Conservation (phyloP, 352 stramenopile genomes). For the Phytophthora pini region DNA sequence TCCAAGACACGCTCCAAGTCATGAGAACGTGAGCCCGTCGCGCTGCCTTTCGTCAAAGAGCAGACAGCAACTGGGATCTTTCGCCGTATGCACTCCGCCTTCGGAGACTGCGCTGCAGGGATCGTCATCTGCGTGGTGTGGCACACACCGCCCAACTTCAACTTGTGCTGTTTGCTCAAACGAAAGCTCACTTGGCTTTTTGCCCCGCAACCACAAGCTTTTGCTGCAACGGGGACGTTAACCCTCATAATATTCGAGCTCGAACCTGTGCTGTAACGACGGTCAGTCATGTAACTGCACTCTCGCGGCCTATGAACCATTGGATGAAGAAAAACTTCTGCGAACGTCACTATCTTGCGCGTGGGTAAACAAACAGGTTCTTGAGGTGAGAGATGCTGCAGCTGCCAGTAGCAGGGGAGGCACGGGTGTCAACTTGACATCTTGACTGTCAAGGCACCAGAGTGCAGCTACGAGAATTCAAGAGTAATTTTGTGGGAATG, state of each 20-base stretch:
- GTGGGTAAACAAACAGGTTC: no score
- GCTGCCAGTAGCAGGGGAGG: not conserved
- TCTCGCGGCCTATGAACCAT: not conserved
- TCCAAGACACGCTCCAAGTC: constrained; percentile 17
- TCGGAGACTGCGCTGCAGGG: constrained; percentile 2
- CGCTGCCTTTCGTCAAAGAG: constrained; percentile 31
- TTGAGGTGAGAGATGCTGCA: no score
- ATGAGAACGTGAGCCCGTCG: constrained; percentile 20
- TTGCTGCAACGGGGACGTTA: not conserved
- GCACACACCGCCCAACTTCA: constrained; percentile 17
- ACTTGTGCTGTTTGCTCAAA: constrained; percentile 13
- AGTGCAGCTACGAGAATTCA: no score
- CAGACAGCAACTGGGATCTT: constrained; percentile 19
- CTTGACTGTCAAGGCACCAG: no score
- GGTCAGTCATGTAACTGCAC: not conserved
- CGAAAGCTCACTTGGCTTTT: not conserved
- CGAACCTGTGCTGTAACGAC: not conserved
- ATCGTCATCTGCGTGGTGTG: constrained; percentile 25
- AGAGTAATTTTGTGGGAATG: not conserved
- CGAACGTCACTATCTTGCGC: no score
- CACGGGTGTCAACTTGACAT: not conserved
- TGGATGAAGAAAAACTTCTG: not conserved
- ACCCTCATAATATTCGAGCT: not conserved
- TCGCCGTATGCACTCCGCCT: constrained; percentile 18
- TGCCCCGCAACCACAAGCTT: constrained; percentile 4